Percentiles rank a stretch among this genome's conserved stretches.
These are phyloP conservation scores for Alternaria conjuncta DNA, from an alignment of 2,329 filamentous ascomycete genomes.

Conservation along the genomic window DNA sequence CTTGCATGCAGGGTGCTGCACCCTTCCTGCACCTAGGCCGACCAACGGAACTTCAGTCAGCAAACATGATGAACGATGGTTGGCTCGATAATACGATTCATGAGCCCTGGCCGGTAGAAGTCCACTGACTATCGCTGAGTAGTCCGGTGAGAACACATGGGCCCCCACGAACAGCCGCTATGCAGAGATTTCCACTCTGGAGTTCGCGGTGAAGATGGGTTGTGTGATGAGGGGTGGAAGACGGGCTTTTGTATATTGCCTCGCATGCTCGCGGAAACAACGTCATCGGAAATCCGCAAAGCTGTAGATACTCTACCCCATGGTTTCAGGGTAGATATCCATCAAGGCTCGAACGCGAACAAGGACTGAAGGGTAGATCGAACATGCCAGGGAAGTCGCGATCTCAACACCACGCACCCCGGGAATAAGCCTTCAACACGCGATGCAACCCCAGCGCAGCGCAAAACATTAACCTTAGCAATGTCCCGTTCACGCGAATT, in stretches of 20 bases:
- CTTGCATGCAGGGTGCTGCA: conserved; percentile 6
- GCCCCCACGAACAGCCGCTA: background rate
- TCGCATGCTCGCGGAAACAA: background rate
- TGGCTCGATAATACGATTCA: background rate
- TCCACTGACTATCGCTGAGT: background rate
- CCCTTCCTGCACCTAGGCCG: conserved; percentile 4
- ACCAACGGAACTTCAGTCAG: conserved; percentile 11
- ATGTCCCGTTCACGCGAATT: background rate
- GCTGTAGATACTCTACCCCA: background rate
- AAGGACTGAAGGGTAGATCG: background rate
- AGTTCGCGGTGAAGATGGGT: background rate
- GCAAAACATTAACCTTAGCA: background rate
- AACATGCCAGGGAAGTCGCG: background rate
- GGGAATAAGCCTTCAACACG: background rate
- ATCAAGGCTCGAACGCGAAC: background rate
- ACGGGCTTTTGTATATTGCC: background rate
- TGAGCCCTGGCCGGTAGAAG: background rate
- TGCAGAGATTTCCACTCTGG: background rate
- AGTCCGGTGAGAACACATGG: background rate
- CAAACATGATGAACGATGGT: background rate
- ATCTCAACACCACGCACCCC: background rate
- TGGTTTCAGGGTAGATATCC: background rate
- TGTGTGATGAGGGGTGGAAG: background rate
- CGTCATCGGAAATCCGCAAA: background rate
- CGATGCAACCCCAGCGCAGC: background rate